A percentile compares a stretch with the other conserved stretches of the same genome.
Conservation (phyloP, 169 alveolate genomes). For the Babesia bigemina region DNA sequence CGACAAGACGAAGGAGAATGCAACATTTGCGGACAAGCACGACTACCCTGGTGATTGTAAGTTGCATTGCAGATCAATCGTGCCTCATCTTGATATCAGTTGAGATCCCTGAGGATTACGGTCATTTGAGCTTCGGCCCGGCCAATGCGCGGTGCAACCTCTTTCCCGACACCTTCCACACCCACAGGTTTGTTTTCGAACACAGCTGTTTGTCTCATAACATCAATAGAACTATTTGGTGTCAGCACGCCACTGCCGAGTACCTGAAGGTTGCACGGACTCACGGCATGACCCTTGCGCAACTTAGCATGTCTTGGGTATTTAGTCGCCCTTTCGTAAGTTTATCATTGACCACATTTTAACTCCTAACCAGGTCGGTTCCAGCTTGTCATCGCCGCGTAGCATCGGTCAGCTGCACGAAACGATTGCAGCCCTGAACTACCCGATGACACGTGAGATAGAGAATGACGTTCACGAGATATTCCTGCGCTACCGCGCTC, state of each 20-base stretch:
- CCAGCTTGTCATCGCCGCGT: constrained; percentile 81
- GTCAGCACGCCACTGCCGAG: constrained; percentile 82
- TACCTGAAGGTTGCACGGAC: constrained; percentile 80
- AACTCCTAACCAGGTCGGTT: constrained; percentile 57
- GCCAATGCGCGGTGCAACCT: constrained; percentile 80
- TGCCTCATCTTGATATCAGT: constrained; percentile 29
- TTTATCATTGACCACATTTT: background rate
- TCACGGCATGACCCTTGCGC: constrained; percentile 79
- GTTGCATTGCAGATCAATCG: constrained; percentile 11
- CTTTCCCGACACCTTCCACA: constrained; percentile 77
- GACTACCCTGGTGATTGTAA: constrained; percentile 48
- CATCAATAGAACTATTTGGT: constrained; percentile 78
- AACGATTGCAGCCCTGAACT: constrained; percentile 75
- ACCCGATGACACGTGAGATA: constrained; percentile 71
- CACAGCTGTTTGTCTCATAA: too few species aligned
- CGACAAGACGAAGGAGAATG: constrained; percentile 64
- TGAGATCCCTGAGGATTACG: constrained; percentile 81
- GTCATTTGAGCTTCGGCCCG: constrained; percentile 82
- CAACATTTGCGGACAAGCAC: constrained; percentile 47
- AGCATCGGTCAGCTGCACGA: constrained; percentile 84
- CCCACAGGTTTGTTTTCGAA: constrained; percentile 68
- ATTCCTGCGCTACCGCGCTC: constrained; percentile 81
- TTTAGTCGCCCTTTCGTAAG: constrained; percentile 81
- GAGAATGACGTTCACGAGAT: constrained; percentile 80
- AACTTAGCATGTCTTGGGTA: constrained; percentile 76